Percentiles rank a stretch among this genome's conserved stretches.
phyloP scores from a whole-genome alignment of 2,329 filamentous ascomycete genomes.

The Macrophomina pseudophaseolina region DNA sequence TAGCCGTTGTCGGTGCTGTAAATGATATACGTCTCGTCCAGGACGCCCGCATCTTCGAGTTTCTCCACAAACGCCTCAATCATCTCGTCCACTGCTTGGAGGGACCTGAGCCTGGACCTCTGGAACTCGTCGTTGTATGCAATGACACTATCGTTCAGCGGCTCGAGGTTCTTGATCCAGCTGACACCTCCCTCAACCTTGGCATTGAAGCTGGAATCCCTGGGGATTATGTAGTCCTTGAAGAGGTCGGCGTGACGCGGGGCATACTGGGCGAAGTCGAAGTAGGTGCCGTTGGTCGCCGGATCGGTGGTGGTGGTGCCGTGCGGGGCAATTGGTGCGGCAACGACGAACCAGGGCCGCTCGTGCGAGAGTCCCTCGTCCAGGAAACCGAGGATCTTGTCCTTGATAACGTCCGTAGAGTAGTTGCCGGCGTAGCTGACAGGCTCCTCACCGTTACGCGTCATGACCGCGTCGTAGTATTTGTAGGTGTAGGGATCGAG shows the following conservation, averaged over 20 bases:
- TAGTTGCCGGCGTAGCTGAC: constrained; percentile 62
- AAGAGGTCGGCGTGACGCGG: constrained; percentile 68
- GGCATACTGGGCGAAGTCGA: constrained; percentile 19
- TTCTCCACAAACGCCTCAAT: constrained; percentile 53
- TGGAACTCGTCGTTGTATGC: constrained; percentile 61
- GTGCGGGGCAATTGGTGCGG: constrained; percentile 72
- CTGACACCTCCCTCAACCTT: constrained; percentile 55
- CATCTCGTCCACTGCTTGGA: constrained; percentile 62
- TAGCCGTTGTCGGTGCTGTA: constrained; percentile 49
- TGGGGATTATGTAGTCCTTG: constrained; percentile 62
- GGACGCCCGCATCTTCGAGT: constrained; percentile 47
- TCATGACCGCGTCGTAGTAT: constrained; percentile 69
- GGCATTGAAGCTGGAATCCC: constrained; percentile 71
- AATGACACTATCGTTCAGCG: constrained; percentile 53
- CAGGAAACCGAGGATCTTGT: constrained; percentile 65
- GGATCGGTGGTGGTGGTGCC: constrained; percentile 58
- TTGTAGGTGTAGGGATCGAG: constrained; percentile 71
- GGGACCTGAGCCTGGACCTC: constrained; percentile 53
- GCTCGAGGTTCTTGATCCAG: constrained; percentile 52
- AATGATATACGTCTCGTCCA: constrained; percentile 56
- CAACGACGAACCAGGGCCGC: constrained; percentile 69
- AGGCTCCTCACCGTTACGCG: constrained; percentile 63
- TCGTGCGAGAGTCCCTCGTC: constrained; percentile 61
- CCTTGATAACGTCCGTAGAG: constrained; percentile 63
- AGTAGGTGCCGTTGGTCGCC: constrained; percentile 44